Base-by-base conservation (phyloP, 352 stramenopile genomes). In the Globisporangium middletonii region DNA sequence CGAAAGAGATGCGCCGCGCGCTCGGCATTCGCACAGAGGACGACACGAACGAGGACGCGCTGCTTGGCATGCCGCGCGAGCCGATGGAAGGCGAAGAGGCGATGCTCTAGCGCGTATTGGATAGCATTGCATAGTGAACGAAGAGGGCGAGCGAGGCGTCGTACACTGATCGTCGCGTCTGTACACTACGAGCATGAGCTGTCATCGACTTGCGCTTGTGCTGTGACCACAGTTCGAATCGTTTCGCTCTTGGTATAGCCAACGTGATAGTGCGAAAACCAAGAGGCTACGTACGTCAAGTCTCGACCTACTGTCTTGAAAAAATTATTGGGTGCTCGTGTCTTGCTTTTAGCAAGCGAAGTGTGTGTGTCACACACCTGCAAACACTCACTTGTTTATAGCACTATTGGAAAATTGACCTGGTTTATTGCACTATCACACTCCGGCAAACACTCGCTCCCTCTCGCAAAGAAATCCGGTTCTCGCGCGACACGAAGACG, bases 1-100 rank as follows among this genome's bases (percentile, higher is more conserved):
- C 73, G 23, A 82, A 85, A 54, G 79, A 89, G 50, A 79, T 65
- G 51, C 55, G 60, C 0, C 79, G 79, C n/a, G 63, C 60, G 27
- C 46, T 67, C 11, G 49, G 55, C 11, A 53, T 67, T 18, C 55
- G 54, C 3, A 43, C 57, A 15, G 45, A 61, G 7, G 56, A 65
- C 42, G 63, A 65, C 18, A 64, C 54, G 37, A 28, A 57, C 33
- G 41, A 60, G 1, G 43, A 56, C 23, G 44, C 50, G n/a, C n/a
- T 38, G 23, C 30, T 55, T 4, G 59, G 53, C 8, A 28, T 52
- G 27, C 52, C 53, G 18, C 47, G 27, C 41, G 59, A 65, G 23
- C 37, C 23, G 15, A 53, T 52, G 9, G 65, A 63, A 33, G 71
- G 59, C 27, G 57, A 83, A n/a, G 71, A 81, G 50, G 71, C 69